Conservation (phyloP, 2,329 filamentous ascomycete species). For the Epichloe amarillans region DNA sequence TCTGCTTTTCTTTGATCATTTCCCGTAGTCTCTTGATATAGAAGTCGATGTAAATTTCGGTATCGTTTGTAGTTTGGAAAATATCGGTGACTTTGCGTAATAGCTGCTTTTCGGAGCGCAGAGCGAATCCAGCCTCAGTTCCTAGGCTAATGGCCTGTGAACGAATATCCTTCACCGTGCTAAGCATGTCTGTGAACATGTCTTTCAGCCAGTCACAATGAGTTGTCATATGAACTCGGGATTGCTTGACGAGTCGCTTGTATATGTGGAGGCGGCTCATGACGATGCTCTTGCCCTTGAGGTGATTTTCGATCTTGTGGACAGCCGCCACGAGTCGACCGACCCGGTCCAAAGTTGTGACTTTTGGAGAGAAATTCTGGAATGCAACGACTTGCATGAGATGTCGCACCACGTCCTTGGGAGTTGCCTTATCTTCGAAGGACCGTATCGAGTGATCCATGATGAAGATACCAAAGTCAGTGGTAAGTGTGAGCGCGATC, state of each 20-base stretch:
- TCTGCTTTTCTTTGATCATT: constrained; percentile 50
- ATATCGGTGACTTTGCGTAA: constrained; percentile 54
- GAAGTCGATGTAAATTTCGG: constrained; percentile 54
- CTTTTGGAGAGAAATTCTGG: constrained; percentile 62
- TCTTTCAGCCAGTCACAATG: constrained; percentile 72
- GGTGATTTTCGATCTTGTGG: constrained; percentile 56
- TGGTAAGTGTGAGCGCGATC: constrained; percentile 56
- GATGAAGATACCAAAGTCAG: constrained; percentile 69
- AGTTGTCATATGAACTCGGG: constrained; percentile 53
- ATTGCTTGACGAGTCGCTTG: constrained; percentile 59
- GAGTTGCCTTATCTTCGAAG: constrained; percentile 51
- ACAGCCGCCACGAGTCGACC: constrained; percentile 58
- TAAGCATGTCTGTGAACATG: constrained; percentile 70
- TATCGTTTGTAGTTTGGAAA: constrained; percentile 34
- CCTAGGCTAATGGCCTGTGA: constrained; percentile 62
- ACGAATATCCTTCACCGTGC: constrained; percentile 63
- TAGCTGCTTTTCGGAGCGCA: constrained; percentile 57
- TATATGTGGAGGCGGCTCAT: constrained; percentile 70
- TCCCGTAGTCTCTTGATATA: constrained; percentile 52
- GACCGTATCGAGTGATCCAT: constrained; percentile 67
- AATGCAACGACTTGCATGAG: constrained; percentile 69
- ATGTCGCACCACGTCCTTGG: constrained; percentile 68
- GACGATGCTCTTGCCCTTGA: constrained; percentile 70
- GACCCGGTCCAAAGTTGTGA: constrained; percentile 60
- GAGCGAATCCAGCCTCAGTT: constrained; percentile 51